Percentiles rank a stretch among this genome's conserved stretches.
These are phyloP conservation scores for Carex parvula DNA, from an alignment of 176 grass and related monocot species.

Conservation along the genomic window DNA sequence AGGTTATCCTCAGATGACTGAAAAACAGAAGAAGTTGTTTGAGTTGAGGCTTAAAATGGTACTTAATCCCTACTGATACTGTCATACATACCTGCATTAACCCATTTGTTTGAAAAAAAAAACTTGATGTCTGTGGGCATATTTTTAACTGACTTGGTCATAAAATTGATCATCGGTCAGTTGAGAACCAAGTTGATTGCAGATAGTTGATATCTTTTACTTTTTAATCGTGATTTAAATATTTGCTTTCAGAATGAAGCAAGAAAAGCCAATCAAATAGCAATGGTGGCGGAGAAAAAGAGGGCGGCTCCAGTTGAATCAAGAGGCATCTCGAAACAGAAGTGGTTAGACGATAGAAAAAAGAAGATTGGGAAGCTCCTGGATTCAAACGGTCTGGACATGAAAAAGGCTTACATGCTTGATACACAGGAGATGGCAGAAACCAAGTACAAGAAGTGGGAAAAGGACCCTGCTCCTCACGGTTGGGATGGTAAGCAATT, in stretches of 20 bases:
- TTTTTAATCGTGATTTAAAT: not conserved
- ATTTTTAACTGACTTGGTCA: not conserved
- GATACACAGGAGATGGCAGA: conserved; percentile 79
- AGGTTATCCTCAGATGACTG: conserved; percentile 66
- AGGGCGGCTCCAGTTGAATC: conserved; percentile 67
- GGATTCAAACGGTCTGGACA: conserved; percentile 90
- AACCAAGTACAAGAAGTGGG: conserved; percentile 94
- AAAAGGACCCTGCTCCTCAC: conserved; percentile 81
- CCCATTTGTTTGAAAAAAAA: not conserved
- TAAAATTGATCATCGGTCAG: not conserved
- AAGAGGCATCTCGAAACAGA: conserved; percentile 89
- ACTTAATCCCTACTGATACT: conserved; percentile 7
- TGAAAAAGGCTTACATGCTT: conserved; percentile 92
- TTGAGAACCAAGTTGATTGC: not conserved
- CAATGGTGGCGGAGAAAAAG: conserved; percentile 89
- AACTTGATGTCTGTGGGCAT: not conserved
- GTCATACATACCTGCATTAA: not conserved
- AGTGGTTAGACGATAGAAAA: conserved; percentile 92
- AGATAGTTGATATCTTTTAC: not conserved
- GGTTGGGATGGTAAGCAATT: conserved; percentile 82
- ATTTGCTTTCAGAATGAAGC: conserved; percentile 60
- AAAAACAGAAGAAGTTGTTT: conserved; percentile 77
- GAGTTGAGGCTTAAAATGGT: conserved; percentile 87
- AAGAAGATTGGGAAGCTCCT: conserved; percentile 93
- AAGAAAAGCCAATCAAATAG: conserved; percentile 84